phyloP scores from a whole-genome alignment of 1,139 yeast species.

The Hyphopichia buzzinii region DNA sequence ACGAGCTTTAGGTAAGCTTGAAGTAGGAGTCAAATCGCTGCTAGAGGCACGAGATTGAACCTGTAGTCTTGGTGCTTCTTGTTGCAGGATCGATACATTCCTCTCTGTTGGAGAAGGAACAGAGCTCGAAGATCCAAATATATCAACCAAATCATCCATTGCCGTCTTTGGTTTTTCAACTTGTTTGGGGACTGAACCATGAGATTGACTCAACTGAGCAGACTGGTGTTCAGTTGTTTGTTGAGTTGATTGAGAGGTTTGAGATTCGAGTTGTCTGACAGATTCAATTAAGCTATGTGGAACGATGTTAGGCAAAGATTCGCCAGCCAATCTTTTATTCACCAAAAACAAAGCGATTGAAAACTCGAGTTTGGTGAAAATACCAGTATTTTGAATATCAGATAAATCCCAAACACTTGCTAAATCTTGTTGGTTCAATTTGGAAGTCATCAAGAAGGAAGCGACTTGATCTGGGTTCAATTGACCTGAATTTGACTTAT shows the following conservation, averaged over 20 bases:
- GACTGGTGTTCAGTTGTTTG: conserved; percentile 7
- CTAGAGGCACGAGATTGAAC: conserved; percentile 28
- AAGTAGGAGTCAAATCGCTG: conserved; percentile 35
- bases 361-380: conserved; percentile 77
- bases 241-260: conserved; percentile 21
- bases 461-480: conserved; percentile 83
- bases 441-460: conserved; percentile 83
- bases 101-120: conserved; percentile 12
- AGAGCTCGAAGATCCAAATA: conserved; percentile 42
- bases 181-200: conserved; percentile 16
- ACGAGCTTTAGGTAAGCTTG: conserved; percentile 40
- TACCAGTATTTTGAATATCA: conserved; percentile 85
- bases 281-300: conserved; percentile 52
- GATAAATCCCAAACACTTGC: conserved; percentile 95
- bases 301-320: conserved; percentile 67
- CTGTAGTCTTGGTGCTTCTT: conserved; percentile 11
- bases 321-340: conserved; percentile 78
- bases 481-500: conserved; percentile 59
- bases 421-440: conserved; percentile 76
- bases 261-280: conserved; percentile 12
- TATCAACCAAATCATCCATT: conserved; percentile 61
- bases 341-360: conserved; percentile 92
- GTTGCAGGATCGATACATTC: not conserved
- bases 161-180: conserved; percentile 45
- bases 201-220: conserved; percentile 9